Evolutionary conservation across 768 basidiomycete species (phyloP).

Genomic region (Panaeolus cyanescens): DNA sequence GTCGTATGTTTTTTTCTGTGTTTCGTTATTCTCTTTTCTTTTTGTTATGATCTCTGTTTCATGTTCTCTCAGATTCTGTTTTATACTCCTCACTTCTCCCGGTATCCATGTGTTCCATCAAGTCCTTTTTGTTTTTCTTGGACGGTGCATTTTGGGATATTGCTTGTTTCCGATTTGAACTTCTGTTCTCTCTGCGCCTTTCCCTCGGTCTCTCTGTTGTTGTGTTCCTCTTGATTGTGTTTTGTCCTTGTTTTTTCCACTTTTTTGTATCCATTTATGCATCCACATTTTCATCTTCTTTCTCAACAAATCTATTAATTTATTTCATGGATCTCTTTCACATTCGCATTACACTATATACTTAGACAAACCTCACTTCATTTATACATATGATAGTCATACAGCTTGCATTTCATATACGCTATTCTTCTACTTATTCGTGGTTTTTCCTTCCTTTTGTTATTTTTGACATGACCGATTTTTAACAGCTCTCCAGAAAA

Average conservation of each 20-base stretch:
- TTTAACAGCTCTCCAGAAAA: not conserved
- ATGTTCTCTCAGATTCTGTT: not conserved
- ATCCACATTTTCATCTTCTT: not conserved
- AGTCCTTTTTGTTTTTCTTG: not conserved
- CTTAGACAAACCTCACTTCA: slow-evolving; percentile 1
- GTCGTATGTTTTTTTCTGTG: not conserved
- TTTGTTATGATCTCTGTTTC: slow-evolving; percentile 5
- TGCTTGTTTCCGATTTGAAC: not conserved
- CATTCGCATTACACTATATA: not conserved
- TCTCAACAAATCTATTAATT: not conserved
- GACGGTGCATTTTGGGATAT: not conserved
- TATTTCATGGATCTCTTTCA: slow-evolving; percentile 2
- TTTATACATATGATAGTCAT: slow-evolving; percentile 3
- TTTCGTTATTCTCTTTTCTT: not conserved
- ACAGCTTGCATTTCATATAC: slow-evolving; percentile 2
- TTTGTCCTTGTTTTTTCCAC: not conserved
- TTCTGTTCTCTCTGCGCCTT: not conserved
- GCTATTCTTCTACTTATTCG: slow-evolving; percentile 1
- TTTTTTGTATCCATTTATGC: not conserved
- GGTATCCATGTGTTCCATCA: not conserved
- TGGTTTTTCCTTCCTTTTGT: not conserved
- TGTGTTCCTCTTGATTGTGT: not conserved
- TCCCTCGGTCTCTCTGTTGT: not conserved
- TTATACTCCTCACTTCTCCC: not conserved
- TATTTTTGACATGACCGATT: not conserved